Evolutionary conservation across 257 asterid species (phyloP), one percentile per base, ranked within the genome.

Genomic region (Euphrasia confusa): DNA sequence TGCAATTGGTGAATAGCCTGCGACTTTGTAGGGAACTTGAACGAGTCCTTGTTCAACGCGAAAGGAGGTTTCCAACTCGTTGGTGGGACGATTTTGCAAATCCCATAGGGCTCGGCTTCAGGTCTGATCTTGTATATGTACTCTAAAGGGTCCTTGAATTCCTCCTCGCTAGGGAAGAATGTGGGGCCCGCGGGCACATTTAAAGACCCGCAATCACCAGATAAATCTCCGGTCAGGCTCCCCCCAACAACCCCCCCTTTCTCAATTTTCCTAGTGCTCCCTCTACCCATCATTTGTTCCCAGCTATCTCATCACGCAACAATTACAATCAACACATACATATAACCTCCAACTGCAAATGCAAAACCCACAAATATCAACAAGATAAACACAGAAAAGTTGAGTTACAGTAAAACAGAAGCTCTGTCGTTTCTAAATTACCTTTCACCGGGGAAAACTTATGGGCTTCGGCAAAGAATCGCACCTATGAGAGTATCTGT

Each of bases 1-100:
- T 91, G 98, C 77, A 91, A 80, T 69, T 88, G 96, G 78, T 91
- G 98, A 73, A 91, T 91, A 49, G 95, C 94, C 66, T 91, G 98
- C 0, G 94, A 78, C 74, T 91, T 91, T 2, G 98, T 88, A 1
- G 92, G 96, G 68, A 91, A 91, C 0, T 80, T 81, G 74, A 91
- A 91, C 3, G 84, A 66, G 12, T 86, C 76, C 81, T 66, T 70
- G 70, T 91, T 87, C 80, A 91, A 58, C 9, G 87, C 90, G 80
- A 88, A 91, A 10, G 98, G 96, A 66, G 98, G 84, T 53, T 81
- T 88, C 98, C 98, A 91, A 59, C 80, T 75, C 37, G 72, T 48
- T 0, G 98, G 98, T n/a, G 98, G 98, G 10, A 91, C 90, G 67
- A 91, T 88, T 74, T 84, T 91, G 71, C 98, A 91, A 64, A 91